Evolutionary conservation across 306 rosid species (phyloP).

Genomic region (Rubus idaeus): DNA sequence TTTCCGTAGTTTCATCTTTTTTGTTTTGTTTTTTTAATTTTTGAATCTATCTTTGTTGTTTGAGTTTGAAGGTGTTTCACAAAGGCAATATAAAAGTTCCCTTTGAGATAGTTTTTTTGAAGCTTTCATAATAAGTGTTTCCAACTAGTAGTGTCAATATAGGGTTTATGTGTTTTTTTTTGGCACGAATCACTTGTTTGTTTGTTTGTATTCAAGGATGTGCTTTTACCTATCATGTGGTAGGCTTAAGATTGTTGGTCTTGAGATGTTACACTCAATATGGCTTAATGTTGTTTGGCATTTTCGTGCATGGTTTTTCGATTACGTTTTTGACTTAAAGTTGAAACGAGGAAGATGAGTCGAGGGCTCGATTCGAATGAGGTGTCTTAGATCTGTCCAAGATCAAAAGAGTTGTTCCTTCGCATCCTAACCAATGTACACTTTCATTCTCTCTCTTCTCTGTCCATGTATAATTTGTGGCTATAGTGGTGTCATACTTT

Average conservation of each 20-base stretch:
- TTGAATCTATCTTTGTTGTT: too few relatives aligned
- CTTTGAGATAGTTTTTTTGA: too few relatives aligned
- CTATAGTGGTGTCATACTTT: background rate
- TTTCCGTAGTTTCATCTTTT: too few relatives aligned
- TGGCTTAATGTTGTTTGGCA: background rate
- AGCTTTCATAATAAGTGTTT: too few relatives aligned
- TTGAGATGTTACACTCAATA: background rate
- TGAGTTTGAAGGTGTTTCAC: too few relatives aligned
- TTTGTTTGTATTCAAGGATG: background rate
- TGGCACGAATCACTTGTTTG: background rate
- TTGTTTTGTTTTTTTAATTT: too few relatives aligned
- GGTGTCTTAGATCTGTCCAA: slow-evolving; percentile 40
- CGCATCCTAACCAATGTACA: slow-evolving; percentile 63
- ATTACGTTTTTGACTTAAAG: slow-evolving; percentile 31
- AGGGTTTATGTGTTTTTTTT: background rate
- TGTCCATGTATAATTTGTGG: background rate
- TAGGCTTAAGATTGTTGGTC: background rate
- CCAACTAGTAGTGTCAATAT: background rate
- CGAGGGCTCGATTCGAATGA: slow-evolving; percentile 73
- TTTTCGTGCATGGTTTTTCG: background rate
- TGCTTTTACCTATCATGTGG: background rate
- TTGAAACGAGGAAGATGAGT: slow-evolving; percentile 70
- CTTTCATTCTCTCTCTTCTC: background rate
- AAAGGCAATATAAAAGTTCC: too few relatives aligned
- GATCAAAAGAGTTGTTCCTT: slow-evolving; percentile 80